Evolutionary conservation across 2,329 filamentous ascomycete genomes (phyloP).

Genomic region (Paraphoma sp.): DNA sequence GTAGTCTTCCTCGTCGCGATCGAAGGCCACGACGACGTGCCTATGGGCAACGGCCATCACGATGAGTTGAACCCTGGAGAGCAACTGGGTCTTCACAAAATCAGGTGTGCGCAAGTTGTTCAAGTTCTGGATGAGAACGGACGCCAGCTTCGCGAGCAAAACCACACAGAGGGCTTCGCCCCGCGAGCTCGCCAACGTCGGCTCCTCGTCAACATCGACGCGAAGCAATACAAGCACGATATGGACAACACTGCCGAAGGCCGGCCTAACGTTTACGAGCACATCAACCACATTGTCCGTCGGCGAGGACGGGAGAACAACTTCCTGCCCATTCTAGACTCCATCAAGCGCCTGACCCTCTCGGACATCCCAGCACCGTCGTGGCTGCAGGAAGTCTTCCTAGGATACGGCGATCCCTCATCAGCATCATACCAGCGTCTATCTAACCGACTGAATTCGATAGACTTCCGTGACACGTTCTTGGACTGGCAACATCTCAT

Average conservation of each 20-base stretch:
- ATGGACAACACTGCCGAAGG: conserved; percentile 68
- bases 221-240: conserved; percentile 78
- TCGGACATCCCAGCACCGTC: conserved; percentile 85
- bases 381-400: conserved; percentile 95
- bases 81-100: conserved; percentile 69
- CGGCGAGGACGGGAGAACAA: conserved; percentile 92
- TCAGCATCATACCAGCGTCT: conserved; percentile 86
- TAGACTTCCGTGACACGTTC: conserved; percentile 95
- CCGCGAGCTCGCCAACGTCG: conserved; percentile 67
- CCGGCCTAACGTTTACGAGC: conserved; percentile 80
- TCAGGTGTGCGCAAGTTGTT: conserved; percentile 85
- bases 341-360: conserved; percentile 83
- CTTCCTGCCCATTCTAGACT: conserved; percentile 91
- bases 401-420: conserved; percentile 94
- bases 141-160: conserved; percentile 70
- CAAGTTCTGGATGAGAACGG: conserved; percentile 88
- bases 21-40: conserved; percentile 64
- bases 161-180: conserved; percentile 68
- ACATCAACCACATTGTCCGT: conserved; percentile 84
- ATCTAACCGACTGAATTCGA: conserved; percentile 74
- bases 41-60: conserved; percentile 62
- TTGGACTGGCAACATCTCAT: conserved; percentile 93
- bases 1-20: conserved; percentile 87
- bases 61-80: conserved; percentile 59
- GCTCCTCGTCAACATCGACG: conserved; percentile 82